These are phyloP conservation scores for Diplodia mutila DNA, from an alignment of 2,329 filamentous ascomycete species.

Conservation along the genomic window DNA sequence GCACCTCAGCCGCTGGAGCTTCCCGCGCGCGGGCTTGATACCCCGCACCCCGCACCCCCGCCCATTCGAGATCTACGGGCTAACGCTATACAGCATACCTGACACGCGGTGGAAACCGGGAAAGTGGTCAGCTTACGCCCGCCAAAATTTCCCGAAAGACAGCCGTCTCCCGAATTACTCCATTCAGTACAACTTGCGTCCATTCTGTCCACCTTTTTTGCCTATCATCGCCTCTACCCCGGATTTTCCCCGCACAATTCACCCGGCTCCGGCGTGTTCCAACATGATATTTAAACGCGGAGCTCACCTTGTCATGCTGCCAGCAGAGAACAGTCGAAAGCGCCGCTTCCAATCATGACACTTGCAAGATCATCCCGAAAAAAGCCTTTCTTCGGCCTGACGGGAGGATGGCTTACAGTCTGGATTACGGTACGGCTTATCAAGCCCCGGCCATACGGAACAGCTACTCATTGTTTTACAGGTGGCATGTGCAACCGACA, in stretches of 20 bases:
- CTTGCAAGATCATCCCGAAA: not conserved
- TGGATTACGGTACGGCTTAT: slow-evolving; percentile 50
- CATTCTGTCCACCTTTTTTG: not conserved
- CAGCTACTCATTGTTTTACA: not conserved
- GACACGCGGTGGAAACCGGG: not conserved
- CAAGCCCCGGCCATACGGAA: not conserved
- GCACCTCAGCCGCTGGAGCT: too few species aligned
- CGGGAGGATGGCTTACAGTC: slow-evolving; percentile 59
- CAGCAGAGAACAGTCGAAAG: not conserved
- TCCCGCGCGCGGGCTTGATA: too few species aligned
- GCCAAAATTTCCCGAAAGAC: not conserved
- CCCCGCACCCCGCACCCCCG: too few species aligned
- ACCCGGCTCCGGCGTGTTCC: not conserved
- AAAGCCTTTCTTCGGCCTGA: slow-evolving; percentile 57
- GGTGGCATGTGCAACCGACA: slow-evolving; percentile 53
- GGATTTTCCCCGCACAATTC: not conserved
- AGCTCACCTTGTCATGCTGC: not conserved
- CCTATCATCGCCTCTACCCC: not conserved
- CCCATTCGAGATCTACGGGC: too few species aligned
- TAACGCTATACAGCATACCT: too few species aligned
- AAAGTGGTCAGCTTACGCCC: not conserved
- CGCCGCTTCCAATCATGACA: not conserved
- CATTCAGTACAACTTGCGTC: not conserved
- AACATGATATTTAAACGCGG: not conserved
- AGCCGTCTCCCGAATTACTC: not conserved